Base-by-base conservation (phyloP, 257 asterid genomes). In the Linaria vulgaris region DNA sequence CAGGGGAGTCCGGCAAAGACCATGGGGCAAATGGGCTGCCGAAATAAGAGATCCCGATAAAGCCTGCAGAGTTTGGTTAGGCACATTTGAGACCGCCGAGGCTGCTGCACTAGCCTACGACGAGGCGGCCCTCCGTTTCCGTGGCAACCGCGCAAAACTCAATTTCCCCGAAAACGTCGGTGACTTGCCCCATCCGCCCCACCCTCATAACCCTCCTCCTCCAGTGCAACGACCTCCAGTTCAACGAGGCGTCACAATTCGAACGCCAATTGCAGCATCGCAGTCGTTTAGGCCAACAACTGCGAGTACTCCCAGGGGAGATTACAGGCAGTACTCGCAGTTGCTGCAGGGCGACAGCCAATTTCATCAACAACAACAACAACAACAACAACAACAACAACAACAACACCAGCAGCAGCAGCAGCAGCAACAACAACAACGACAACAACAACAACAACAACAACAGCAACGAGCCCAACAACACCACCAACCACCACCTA, bases 21-120 rank as follows among this genome's bases (percentile, higher is more conserved):
- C 96, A 12, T 88, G 96, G 95, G 96, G 95, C 0, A 91, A 91
- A 80, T 91, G 95, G 96, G 98, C 96, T 0, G 98, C 98, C 0
- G 98, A 91, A 52, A 91, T 91, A 67, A 64, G 98, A 63, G 96
- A 88, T 56, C 98, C 98, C 1, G 90, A 86, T 23, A 91, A 83
- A 70, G 95, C 95, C 17, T 86, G 94, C 1, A 71, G 98, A 45
- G 96, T 88, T 14, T 91, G 98, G 96, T 76, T 91, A 27, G 98
- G 98, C 27, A 91, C 98, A 45, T 91, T 91, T 48, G 95, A 91
- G 20, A 88, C 96, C 0, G 98, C 98, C 0, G 98, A 91, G 58
- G 90, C 88, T 11, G 98, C 98, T 14, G 98, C 98, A 67, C 57
- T 76, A 64, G 98, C 98, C 14, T 88, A 91, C 64, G 98, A 91